Percentiles rank a stretch among this genome's conserved stretches.
phyloP scores from a whole-genome alignment of 2,329 filamentous ascomycete species.

The Aureobasidium lini region DNA sequence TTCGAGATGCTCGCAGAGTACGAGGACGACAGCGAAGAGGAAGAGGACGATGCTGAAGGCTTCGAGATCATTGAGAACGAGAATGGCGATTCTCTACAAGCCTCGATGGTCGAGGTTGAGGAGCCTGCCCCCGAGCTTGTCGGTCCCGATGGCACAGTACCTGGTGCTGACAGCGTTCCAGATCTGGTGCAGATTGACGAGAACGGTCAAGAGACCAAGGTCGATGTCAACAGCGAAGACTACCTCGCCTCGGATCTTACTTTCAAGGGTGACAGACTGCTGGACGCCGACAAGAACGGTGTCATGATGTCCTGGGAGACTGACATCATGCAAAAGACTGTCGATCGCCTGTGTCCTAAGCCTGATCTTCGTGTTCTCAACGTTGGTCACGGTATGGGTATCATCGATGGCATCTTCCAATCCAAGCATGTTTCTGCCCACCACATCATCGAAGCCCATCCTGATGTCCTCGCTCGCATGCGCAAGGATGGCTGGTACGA shows the following conservation, averaged over 20 bases:
- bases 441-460: slow-evolving; percentile 47
- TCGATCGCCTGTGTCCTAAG: slow-evolving; percentile 34
- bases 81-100: neutral
- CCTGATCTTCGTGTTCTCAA: slow-evolving; percentile 40
- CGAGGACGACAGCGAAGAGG: slow-evolving; percentile 43
- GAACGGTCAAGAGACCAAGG: slow-evolving; percentile 20
- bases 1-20: slow-evolving; percentile 65
- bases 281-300: slow-evolving; percentile 43
- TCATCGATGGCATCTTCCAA: slow-evolving; percentile 42
- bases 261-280: slow-evolving; percentile 40
- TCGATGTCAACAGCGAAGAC: slow-evolving; percentile 36
- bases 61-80: slow-evolving; percentile 12
- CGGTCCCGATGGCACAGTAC: slow-evolving; percentile 18
- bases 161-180: slow-evolving; percentile 18
- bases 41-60: slow-evolving; percentile 17
- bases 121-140: slow-evolving; percentile 15
- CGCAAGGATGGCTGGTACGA: slow-evolving; percentile 41
- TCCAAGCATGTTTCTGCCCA: slow-evolving; percentile 36
- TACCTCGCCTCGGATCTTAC: slow-evolving; percentile 43
- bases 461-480: slow-evolving; percentile 39
- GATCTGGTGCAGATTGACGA: slow-evolving; percentile 22
- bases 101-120: slow-evolving; percentile 14
- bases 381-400: slow-evolving; percentile 45
- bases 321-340: slow-evolving; percentile 40
- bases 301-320: slow-evolving; percentile 50